phyloP scores from a whole-genome alignment of 2,329 filamentous ascomycete genomes.

The Fusarium coffeatum region DNA sequence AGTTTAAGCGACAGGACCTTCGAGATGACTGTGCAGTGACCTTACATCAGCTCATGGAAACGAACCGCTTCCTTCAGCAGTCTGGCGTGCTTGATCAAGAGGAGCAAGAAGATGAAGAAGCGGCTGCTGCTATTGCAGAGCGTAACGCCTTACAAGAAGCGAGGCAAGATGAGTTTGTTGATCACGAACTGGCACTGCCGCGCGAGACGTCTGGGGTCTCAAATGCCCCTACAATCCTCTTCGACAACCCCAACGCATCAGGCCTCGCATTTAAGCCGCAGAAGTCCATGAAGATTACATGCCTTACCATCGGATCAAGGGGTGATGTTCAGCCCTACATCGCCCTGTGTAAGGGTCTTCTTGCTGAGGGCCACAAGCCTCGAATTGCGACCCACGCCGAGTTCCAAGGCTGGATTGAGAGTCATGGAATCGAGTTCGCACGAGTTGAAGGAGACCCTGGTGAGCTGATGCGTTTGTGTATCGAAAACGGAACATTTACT shows the following conservation, averaged over 20 bases:
- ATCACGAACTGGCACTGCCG: slow-evolving; percentile 64
- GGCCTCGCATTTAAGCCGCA: slow-evolving; percentile 91
- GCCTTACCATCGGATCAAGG: slow-evolving; percentile 93
- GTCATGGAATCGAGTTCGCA: slow-evolving; percentile 94
- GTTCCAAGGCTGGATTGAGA: slow-evolving; percentile 88
- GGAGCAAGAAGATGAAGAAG: slow-evolving; percentile 76
- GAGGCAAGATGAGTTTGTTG: slow-evolving; percentile 64
- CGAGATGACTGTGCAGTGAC: slow-evolving; percentile 92
- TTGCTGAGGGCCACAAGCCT: slow-evolving; percentile 86
- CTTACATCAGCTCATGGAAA: slow-evolving; percentile 80
- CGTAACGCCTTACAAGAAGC: slow-evolving; percentile 83
- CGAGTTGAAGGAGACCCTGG: slow-evolving; percentile 90
- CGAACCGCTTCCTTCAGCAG: slow-evolving; percentile 75
- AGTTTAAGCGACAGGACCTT: slow-evolving; percentile 81
- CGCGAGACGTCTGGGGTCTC: slow-evolving; percentile 57
- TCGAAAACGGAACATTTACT: slow-evolving; percentile 97
- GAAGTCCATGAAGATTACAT: slow-evolving; percentile 84
- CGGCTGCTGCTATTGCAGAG: slow-evolving; percentile 82
- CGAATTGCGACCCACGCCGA: slow-evolving; percentile 93
- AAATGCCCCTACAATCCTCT: slow-evolving; percentile 80
- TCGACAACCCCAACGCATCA: slow-evolving; percentile 89
- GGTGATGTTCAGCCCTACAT: slow-evolving; percentile 99
- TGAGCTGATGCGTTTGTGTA: slow-evolving; percentile 94
- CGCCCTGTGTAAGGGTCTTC: slow-evolving; percentile 88
- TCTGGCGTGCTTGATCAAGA: slow-evolving; percentile 74